Evolutionary conservation across 176 grass and related monocot species (phyloP).

Genomic region (Phoenix dactylifera): DNA sequence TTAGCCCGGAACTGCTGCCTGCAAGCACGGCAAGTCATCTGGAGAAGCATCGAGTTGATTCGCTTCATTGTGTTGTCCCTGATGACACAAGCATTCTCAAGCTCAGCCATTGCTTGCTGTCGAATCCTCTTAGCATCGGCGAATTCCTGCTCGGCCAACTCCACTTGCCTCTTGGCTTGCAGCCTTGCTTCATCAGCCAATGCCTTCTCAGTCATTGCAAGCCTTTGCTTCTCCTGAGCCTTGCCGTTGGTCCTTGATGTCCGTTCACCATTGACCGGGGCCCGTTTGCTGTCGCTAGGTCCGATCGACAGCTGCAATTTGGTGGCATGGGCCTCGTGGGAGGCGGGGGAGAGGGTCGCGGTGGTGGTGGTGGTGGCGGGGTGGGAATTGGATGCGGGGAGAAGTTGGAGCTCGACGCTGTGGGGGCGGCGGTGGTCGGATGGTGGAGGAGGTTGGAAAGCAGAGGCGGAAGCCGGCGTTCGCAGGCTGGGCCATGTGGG

Average conservation of each 20-base stretch:
- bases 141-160: constrained; percentile 53
- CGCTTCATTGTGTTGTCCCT: constrained; percentile 49
- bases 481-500: neutral
- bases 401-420: constrained; percentile 61
- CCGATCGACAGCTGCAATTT: constrained; percentile 75
- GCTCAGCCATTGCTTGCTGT: constrained; percentile 54
- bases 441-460: neutral
- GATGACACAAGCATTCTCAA: constrained; percentile 51
- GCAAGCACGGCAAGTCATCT: constrained; percentile 86
- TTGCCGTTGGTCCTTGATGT: neutral
- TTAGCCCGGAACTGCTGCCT: constrained; percentile 38
- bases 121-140: constrained; percentile 54
- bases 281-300: neutral
- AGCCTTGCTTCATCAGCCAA: constrained; percentile 41
- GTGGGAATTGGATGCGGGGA: constrained; percentile 27
- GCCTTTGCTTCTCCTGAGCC: constrained; percentile 12
- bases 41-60: constrained; percentile 29
- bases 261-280: too few species aligned
- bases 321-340: constrained; percentile 17
- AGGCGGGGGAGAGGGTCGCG: constrained; percentile 9
- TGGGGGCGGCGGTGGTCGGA: neutral
- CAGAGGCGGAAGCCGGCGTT: constrained; percentile 12
- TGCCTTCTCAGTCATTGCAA: constrained; percentile 46
- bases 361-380: neutral
- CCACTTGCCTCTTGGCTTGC: constrained; percentile 41